phyloP scores from a whole-genome alignment of 2,329 filamentous ascomycete species.

The Talaromyces sp. region DNA sequence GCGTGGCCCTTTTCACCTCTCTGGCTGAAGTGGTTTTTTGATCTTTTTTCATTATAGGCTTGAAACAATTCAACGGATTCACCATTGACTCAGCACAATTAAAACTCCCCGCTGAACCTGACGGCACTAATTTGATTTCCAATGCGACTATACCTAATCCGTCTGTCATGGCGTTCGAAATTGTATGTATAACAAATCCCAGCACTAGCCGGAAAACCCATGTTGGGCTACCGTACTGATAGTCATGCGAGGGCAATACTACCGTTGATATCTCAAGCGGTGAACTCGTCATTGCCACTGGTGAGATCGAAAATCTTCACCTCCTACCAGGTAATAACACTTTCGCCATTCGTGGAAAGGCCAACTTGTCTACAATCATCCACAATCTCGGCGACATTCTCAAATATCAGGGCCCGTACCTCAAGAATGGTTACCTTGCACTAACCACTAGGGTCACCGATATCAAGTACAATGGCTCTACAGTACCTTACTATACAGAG shows the following conservation, averaged over 20 bases:
- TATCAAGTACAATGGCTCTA: slow-evolving; percentile 24
- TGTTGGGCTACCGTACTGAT: no score
- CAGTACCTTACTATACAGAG: slow-evolving; percentile 30
- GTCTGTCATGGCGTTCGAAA: slow-evolving; percentile 49
- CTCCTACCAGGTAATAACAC: slow-evolving; percentile 51
- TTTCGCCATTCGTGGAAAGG: slow-evolving; percentile 42
- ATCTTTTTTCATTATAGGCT: slow-evolving; percentile 30
- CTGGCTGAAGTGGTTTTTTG: background rate
- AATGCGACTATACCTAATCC: slow-evolving; percentile 54
- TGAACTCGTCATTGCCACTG: slow-evolving; percentile 44
- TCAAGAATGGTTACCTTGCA: slow-evolving; percentile 22
- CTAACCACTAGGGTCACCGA: slow-evolving; percentile 22
- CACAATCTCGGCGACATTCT: slow-evolving; percentile 16
- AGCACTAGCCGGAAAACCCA: background rate
- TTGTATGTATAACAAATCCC: slow-evolving; percentile 25
- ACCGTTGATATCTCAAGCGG: slow-evolving; percentile 48
- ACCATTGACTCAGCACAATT: slow-evolving; percentile 43
- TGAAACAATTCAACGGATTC: slow-evolving; percentile 49
- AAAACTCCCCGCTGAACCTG: slow-evolving; percentile 27
- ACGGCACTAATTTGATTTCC: slow-evolving; percentile 51
- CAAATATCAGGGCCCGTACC: slow-evolving; percentile 5
- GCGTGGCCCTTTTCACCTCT: slow-evolving; percentile 7
- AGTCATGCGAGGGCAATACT: slow-evolving; percentile 41
- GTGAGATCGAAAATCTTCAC: slow-evolving; percentile 45
- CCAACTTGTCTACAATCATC: slow-evolving; percentile 40